Evolutionary conservation across 2,329 filamentous ascomycete species (phyloP).

Genomic region (Colletotrichum brevisporum): DNA sequence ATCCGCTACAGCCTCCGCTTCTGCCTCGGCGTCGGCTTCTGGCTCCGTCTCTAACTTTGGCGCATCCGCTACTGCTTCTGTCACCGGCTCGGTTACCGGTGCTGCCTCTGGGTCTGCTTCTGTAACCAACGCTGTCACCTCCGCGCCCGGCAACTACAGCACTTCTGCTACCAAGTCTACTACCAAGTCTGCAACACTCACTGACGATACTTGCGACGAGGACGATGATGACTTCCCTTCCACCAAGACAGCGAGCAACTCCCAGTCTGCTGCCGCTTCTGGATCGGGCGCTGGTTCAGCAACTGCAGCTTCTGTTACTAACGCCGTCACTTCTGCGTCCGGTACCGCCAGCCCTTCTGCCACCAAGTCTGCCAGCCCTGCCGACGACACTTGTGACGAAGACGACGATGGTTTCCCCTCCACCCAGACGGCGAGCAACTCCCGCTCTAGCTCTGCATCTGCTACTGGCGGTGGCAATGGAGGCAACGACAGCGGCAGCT

Average conservation of each 20-base stretch:
- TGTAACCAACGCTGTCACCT: too few species aligned
- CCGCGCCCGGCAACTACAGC: too few species aligned
- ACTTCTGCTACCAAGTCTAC: background rate
- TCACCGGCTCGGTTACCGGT: slow-evolving; percentile 16
- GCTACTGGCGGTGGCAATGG: slow-evolving; percentile 21
- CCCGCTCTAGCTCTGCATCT: slow-evolving; percentile 10
- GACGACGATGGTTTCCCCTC: slow-evolving; percentile 31
- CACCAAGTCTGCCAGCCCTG: slow-evolving; percentile 24
- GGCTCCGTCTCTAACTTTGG: too few species aligned
- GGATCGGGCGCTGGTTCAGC: slow-evolving; percentile 5
- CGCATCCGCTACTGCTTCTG: too few species aligned
- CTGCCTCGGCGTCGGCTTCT: too few species aligned
- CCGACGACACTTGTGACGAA: slow-evolving; percentile 33
- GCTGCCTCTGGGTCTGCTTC: background rate
- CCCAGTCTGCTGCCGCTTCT: slow-evolving; percentile 1
- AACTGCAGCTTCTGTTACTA: slow-evolving; percentile 7
- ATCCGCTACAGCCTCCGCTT: slow-evolving; percentile 14
- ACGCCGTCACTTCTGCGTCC: background rate
- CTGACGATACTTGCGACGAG: too few species aligned
- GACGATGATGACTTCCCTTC: background rate
- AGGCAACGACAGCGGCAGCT: slow-evolving; percentile 29
- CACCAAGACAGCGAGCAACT: background rate
- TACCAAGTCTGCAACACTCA: background rate
- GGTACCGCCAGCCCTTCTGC: slow-evolving; percentile 19
- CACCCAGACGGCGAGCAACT: background rate